Conservation (phyloP, 2,329 filamentous ascomycete species). For the Diaporthe nobilis region DNA sequence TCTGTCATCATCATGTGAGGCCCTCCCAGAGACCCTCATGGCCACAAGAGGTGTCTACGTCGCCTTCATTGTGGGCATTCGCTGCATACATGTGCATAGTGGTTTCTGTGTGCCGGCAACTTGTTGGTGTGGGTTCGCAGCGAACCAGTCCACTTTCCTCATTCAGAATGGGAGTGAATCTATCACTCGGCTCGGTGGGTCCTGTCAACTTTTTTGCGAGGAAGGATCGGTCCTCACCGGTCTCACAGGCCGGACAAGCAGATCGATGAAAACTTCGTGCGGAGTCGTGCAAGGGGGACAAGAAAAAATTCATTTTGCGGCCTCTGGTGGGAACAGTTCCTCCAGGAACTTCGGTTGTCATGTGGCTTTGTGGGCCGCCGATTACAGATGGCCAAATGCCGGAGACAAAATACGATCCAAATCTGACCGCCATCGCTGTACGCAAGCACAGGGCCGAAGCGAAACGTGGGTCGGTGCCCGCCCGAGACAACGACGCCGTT, state of each 20-base stretch:
- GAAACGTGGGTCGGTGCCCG: conserved; percentile 43
- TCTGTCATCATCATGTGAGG: conserved; percentile 47
- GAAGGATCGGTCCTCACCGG: conserved; percentile 38
- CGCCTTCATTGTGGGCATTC: conserved; percentile 23
- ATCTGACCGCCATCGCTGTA: conserved; percentile 42
- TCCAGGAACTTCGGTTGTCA: conserved; percentile 34
- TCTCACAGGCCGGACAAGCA: conserved; percentile 36
- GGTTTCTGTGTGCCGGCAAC: conserved; percentile 9
- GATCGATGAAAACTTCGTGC: conserved; percentile 36
- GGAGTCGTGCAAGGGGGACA: conserved; percentile 34
- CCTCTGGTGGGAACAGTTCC: conserved; percentile 29
- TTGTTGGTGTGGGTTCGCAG: conserved; percentile 35
- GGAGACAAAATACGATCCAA: conserved; percentile 25
- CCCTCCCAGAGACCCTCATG: conserved; percentile 12
- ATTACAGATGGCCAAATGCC: conserved; percentile 33
- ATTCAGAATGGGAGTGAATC: conserved; percentile 37
- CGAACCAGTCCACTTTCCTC: conserved; percentile 36
- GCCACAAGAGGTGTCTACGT: conserved; percentile 11
- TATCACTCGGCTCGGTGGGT: conserved; percentile 40
- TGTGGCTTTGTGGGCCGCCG: conserved; percentile 37
- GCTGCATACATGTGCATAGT: conserved; percentile 8
- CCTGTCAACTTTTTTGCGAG: conserved; percentile 34
- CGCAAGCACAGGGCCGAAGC: conserved; percentile 39
- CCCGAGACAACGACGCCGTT: conserved; percentile 37
- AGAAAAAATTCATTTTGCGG: conserved; percentile 30